Base-by-base conservation (phyloP, 2,329 filamentous ascomycete genomes). In the Sclerotinia trifoliorum region DNA sequence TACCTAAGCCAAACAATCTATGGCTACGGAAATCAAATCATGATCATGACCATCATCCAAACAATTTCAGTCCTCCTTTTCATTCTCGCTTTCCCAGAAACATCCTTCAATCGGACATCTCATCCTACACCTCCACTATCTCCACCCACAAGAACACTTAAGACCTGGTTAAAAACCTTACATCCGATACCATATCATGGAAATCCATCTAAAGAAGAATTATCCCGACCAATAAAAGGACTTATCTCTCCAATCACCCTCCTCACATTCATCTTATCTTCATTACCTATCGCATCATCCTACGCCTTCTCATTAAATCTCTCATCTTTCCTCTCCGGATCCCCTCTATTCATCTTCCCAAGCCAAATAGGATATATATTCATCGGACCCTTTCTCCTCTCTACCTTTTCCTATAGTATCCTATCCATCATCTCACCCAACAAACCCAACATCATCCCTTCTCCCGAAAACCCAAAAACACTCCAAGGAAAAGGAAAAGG, bases 11-110 rank as follows among this genome's bases (percentile, higher is more conserved):
- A 78, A 62, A 76, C 78, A 21, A 71, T 74, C 1, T 71, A 76
- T 44, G 80, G 81, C 8, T 83, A 83, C 74, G 79, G 79, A 17
- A 76, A 81, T 32, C 84, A 84, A 68, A 86, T 86, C 70, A 80
- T 81, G 69, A 80, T 87, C 58, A 79, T 87, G 70, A 82, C 79
- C 73, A 76, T 79, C 54, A 82, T 87, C 69, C 79, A 84, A 67
- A 76, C 80, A 6, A 56, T 83, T 32, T 80, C 83, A 2, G 76
- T 86, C 4, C 76, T 84, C 0, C 76, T 85, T 5, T 72, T 87
- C 3, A 76, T 81, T 26, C 74, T 87, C 2, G 81, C 79, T 5
- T 80, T 79, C 0, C 84, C 85, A 1, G 86, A 88, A 76, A 86
- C 85, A 0, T 77, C 80, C 2, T 87, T 83, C 73, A 80, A 83